Evolutionary conservation across 345 rosid genomes (phyloP).

Genomic region (Hypericum perforatum): DNA sequence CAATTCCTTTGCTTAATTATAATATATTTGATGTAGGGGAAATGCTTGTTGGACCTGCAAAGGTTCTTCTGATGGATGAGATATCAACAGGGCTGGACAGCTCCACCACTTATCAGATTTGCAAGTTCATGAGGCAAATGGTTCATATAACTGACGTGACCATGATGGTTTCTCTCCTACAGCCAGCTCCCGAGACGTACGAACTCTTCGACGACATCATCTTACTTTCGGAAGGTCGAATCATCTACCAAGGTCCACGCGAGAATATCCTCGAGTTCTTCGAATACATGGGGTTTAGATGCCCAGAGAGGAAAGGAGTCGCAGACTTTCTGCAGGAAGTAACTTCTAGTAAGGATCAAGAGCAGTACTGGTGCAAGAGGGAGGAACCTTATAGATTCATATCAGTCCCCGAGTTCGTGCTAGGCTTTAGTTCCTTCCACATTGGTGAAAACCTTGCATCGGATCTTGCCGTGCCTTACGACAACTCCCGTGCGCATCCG

Average conservation of each 20-base stretch:
- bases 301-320: constrained; percentile 2
- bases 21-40: not conserved
- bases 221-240: not conserved
- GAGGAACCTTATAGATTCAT: not conserved
- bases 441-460: not conserved
- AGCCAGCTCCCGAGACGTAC: constrained; percentile 1
- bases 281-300: not conserved
- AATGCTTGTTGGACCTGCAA: constrained; percentile 2
- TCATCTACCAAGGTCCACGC: not conserved
- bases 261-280: not conserved
- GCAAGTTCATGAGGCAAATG: constrained; percentile 1
- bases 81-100: constrained; percentile 4
- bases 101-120: constrained; percentile 1
- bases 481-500: not conserved
- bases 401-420: not conserved
- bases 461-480: not conserved
- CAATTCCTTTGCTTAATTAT: not conserved
- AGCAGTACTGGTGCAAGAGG: not conserved
- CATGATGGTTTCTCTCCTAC: not conserved
- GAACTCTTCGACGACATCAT: not conserved
- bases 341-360: not conserved
- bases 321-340: constrained; percentile 4
- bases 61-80: constrained; percentile 4
- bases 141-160: constrained; percentile 1
- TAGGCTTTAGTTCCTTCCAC: not conserved